A percentile compares a stretch with the other conserved stretches of the same genome.
Evolutionary conservation across 2,329 filamentous ascomycete species (phyloP).

Genomic region (Zymoseptoria ardabiliae): DNA sequence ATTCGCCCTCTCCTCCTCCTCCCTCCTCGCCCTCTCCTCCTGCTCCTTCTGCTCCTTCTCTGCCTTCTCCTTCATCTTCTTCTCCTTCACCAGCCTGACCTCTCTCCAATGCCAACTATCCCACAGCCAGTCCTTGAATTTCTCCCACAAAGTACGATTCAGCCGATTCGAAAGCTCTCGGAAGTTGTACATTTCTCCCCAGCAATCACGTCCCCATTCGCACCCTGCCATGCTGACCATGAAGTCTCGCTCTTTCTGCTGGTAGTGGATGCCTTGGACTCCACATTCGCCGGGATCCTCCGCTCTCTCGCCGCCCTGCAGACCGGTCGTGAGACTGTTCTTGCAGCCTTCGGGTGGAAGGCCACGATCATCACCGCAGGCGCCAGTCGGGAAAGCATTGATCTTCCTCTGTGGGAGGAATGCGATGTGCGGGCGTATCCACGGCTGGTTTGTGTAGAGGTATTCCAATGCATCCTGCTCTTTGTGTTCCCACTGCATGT

Average conservation of each 20-base stretch:
- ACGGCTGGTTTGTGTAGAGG: slow-evolving; percentile 83
- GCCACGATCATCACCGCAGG: slow-evolving; percentile 71
- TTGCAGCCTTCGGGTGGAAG: slow-evolving; percentile 45
- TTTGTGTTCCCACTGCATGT: slow-evolving; percentile 99
- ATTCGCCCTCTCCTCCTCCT: neutral
- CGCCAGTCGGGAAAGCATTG: slow-evolving; percentile 88
- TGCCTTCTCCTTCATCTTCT: slow-evolving; percentile 18
- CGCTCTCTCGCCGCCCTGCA: neutral
- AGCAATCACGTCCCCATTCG: slow-evolving; percentile 93
- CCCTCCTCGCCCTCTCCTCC: slow-evolving; percentile 1
- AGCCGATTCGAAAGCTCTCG: slow-evolving; percentile 84
- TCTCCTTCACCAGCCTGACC: slow-evolving; percentile 16
- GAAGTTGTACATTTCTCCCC: slow-evolving; percentile 96
- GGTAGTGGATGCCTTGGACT: slow-evolving; percentile 63
- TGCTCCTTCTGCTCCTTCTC: slow-evolving; percentile 11
- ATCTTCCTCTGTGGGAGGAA: slow-evolving; percentile 88
- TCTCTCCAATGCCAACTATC: slow-evolving; percentile 28
- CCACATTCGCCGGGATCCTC: slow-evolving; percentile 25
- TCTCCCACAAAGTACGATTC: slow-evolving; percentile 77
- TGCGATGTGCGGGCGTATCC: slow-evolving; percentile 79
- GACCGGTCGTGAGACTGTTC: neutral
- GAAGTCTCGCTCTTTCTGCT: slow-evolving; percentile 79
- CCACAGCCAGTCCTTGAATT: slow-evolving; percentile 43
- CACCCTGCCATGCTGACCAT: slow-evolving; percentile 98
- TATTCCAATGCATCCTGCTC: slow-evolving; percentile 94